These are phyloP conservation scores for Oxytropis ochrocephala DNA, from an alignment of 306 rosid genomes.

Conservation along the genomic window DNA sequence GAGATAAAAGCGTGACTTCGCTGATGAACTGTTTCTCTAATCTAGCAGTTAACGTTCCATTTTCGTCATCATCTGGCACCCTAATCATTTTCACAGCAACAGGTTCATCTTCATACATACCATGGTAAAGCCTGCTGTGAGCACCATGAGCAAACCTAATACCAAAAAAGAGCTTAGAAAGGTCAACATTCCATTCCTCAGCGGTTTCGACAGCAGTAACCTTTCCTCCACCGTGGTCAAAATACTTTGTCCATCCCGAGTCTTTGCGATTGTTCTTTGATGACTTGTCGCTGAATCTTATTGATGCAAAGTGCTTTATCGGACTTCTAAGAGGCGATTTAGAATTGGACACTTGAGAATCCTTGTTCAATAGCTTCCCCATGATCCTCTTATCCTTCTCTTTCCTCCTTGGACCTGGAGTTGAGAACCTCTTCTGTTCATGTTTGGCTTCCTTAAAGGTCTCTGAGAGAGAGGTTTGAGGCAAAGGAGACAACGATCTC, in stretches of 20 bases:
- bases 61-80: slow-evolving; percentile 80
- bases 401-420: slow-evolving; percentile 55
- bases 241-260: slow-evolving; percentile 68
- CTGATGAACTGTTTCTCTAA: slow-evolving; percentile 74
- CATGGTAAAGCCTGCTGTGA: slow-evolving; percentile 91
- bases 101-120: slow-evolving; percentile 65
- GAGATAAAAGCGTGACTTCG: slow-evolving; percentile 78
- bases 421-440: slow-evolving; percentile 58
- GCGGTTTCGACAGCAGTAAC: slow-evolving; percentile 82
- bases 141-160: slow-evolving; percentile 90
- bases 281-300: slow-evolving; percentile 37
- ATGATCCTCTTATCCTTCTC: slow-evolving; percentile 41
- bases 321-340: slow-evolving; percentile 37
- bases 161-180: slow-evolving; percentile 77
- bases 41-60: slow-evolving; percentile 52
- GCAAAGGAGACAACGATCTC: slow-evolving; percentile 82
- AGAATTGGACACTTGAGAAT: slow-evolving; percentile 26
- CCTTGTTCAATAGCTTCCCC: slow-evolving; percentile 46
- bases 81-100: slow-evolving; percentile 84
- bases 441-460: slow-evolving; percentile 63
- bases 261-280: slow-evolving; percentile 49
- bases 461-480: slow-evolving; percentile 39
- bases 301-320: slow-evolving; percentile 34
- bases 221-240: slow-evolving; percentile 75
- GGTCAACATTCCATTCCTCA: slow-evolving; percentile 79